These are phyloP conservation scores for Hymenoscyphus occultus DNA, from an alignment of 2,329 filamentous ascomycete genomes.

Conservation along the genomic window DNA sequence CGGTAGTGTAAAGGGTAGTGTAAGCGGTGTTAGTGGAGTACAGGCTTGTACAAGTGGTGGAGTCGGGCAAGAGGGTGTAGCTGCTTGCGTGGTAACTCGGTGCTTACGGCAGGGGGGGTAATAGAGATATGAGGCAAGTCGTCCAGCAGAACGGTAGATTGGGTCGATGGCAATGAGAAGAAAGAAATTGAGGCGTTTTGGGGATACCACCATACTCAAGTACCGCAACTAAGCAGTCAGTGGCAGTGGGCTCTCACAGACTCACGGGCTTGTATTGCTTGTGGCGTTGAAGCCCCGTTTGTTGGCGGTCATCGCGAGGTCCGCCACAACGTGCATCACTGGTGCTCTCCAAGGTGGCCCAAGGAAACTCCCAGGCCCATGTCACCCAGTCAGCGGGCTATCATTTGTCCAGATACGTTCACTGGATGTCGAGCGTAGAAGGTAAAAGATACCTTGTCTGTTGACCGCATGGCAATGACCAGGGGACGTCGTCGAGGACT, in stretches of 20 bases:
- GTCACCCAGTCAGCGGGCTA: slow-evolving; percentile 20
- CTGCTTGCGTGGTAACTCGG: background rate
- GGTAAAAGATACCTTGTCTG: slow-evolving; percentile 7
- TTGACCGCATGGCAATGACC: slow-evolving; percentile 13
- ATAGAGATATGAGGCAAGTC: slow-evolving; percentile 12
- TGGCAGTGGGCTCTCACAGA: slow-evolving; percentile 17
- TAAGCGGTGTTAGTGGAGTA: background rate
- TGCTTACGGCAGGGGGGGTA: slow-evolving; percentile 7
- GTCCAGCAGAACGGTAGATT: background rate
- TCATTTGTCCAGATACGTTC: slow-evolving; percentile 26
- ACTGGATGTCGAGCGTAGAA: slow-evolving; percentile 8
- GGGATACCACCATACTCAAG: slow-evolving; percentile 11
- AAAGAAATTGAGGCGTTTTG: slow-evolving; percentile 2
- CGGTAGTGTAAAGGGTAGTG: slow-evolving; percentile 13
- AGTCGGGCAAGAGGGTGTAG: background rate
- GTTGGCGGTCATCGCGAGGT: slow-evolving; percentile 12
- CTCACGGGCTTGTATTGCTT: slow-evolving; percentile 13
- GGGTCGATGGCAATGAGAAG: slow-evolving; percentile 5
- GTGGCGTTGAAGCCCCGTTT: slow-evolving; percentile 23
- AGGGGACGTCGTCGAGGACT: background rate
- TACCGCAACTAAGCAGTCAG: slow-evolving; percentile 20
- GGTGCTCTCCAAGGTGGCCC: slow-evolving; percentile 6
- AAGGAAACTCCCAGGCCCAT: background rate
- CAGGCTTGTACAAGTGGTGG: background rate
- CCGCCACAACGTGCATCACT: slow-evolving; percentile 4